A percentile compares a stretch with the other conserved stretches of the same genome.
Conservation (phyloP, 257 asterid genomes). For the Solanum pinnatisectum region DNA sequence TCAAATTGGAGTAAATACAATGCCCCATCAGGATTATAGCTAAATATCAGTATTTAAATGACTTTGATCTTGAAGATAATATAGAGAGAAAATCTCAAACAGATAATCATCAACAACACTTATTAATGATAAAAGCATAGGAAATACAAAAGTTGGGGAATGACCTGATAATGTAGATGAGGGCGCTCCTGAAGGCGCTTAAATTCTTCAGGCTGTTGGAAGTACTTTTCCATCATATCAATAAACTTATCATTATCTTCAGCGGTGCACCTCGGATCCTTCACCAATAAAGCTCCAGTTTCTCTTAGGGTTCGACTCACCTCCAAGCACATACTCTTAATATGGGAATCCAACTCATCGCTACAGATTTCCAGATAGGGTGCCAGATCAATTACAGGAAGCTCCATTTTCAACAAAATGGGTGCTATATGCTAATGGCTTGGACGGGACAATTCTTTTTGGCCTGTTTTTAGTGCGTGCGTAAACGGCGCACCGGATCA, state of each 20-base stretch:
- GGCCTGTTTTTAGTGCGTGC: neutral
- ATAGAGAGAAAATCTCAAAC: neutral
- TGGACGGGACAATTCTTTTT: neutral
- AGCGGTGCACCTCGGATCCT: conserved; percentile 87
- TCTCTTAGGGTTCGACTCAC: conserved; percentile 86
- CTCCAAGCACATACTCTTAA: conserved; percentile 51
- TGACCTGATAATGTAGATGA: conserved; percentile 89
- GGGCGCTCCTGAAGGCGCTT: conserved; percentile 86
- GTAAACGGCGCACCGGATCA: neutral
- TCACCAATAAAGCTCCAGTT: conserved; percentile 86
- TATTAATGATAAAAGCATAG: neutral
- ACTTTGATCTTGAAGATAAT: neutral
- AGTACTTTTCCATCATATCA: conserved; percentile 91
- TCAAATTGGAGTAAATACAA: neutral
- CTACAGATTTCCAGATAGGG: conserved; percentile 37
- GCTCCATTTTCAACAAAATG: conserved; percentile 24
- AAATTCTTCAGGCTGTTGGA: conserved; percentile 70
- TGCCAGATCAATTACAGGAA: conserved; percentile 74
- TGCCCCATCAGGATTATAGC: neutral
- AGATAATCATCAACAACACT: neutral
- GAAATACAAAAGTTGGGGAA: neutral
- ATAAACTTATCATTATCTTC: conserved; percentile 72
- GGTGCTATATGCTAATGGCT: neutral
- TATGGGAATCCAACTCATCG: conserved; percentile 28
- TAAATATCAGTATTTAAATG: neutral